Evolutionary conservation across 257 asterid species (phyloP).

Genomic region (Gentiana straminea): DNA sequence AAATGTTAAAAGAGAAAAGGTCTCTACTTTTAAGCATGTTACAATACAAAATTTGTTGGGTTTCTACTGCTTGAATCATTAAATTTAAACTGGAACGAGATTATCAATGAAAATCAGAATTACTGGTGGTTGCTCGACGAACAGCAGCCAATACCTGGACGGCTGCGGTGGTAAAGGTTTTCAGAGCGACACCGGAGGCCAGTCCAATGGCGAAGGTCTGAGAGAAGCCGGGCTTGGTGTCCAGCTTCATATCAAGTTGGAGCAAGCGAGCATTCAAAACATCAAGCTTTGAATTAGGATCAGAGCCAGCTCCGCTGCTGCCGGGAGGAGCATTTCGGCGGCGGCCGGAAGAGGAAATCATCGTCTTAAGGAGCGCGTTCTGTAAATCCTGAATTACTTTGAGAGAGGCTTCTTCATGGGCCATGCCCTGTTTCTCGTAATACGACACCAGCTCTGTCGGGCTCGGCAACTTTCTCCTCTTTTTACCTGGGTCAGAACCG

Average conservation of each 20-base stretch:
- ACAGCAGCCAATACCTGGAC: conserved; percentile 50
- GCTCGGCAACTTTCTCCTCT: conserved; percentile 45
- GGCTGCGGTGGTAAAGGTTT: conserved; percentile 16
- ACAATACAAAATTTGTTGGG: no score
- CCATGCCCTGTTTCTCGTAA: conserved; percentile 78
- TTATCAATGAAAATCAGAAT: neutral
- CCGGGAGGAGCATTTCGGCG: conserved; percentile 7
- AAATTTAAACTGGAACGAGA: neutral
- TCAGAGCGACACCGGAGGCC: conserved; percentile 42
- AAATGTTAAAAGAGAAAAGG: no score
- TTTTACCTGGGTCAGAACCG: conserved; percentile 7
- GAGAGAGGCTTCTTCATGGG: conserved; percentile 63
- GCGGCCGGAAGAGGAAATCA: conserved; percentile 17
- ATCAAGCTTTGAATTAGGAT: conserved; percentile 54
- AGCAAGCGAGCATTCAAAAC: conserved; percentile 51
- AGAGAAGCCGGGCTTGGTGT: conserved; percentile 71
- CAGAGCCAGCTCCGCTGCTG: conserved; percentile 7
- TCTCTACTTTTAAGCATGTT: no score
- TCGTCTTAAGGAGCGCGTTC: conserved; percentile 51
- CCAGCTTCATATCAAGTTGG: conserved; percentile 59
- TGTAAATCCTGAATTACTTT: conserved; percentile 82
- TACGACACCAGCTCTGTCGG: conserved; percentile 67
- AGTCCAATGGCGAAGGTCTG: conserved; percentile 62
- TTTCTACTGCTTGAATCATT: no score
- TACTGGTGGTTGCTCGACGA: conserved; percentile 28